Percentiles rank a stretch among this genome's conserved stretches.
These are phyloP conservation scores for Ogataea trehalophila DNA, from an alignment of 805 yeast species.

Conservation along the genomic window DNA sequence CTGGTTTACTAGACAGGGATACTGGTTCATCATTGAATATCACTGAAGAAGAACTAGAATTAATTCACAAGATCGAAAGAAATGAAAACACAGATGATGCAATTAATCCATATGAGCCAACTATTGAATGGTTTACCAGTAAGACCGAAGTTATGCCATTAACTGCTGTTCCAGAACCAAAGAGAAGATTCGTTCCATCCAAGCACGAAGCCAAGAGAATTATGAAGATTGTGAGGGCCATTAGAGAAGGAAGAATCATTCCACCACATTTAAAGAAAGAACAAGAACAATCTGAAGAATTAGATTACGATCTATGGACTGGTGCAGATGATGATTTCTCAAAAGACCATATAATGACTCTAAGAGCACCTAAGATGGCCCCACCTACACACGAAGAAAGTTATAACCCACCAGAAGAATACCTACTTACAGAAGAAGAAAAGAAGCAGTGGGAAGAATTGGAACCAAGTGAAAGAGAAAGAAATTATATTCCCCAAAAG, in stretches of 20 bases:
- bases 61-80: constrained; percentile 78
- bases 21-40: constrained; percentile 84
- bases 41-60: constrained; percentile 81
- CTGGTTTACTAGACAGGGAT: constrained; percentile 86
- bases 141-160: constrained; percentile 85
- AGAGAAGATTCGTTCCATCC: constrained; percentile 93
- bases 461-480: constrained; percentile 75
- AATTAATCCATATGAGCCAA: constrained; percentile 87
- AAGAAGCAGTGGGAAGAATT: constrained; percentile 59
- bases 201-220: constrained; percentile 94
- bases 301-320: constrained; percentile 82
- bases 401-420: constrained; percentile 97
- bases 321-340: constrained; percentile 53
- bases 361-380: constrained; percentile 91
- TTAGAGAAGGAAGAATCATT: constrained; percentile 90
- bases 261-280: constrained; percentile 59
- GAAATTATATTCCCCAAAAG: constrained; percentile 77
- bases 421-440: constrained; percentile 76
- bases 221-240: constrained; percentile 94
- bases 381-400: constrained; percentile 97
- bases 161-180: constrained; percentile 93
- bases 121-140: constrained; percentile 92
- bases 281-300: constrained; percentile 43
- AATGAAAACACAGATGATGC: constrained; percentile 79
- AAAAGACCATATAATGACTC: constrained; percentile 79